A percentile compares a stretch with the other conserved stretches of the same genome.
These are phyloP conservation scores for Citrullus amarus DNA, from an alignment of 306 rosid genomes.

Conservation along the genomic window DNA sequence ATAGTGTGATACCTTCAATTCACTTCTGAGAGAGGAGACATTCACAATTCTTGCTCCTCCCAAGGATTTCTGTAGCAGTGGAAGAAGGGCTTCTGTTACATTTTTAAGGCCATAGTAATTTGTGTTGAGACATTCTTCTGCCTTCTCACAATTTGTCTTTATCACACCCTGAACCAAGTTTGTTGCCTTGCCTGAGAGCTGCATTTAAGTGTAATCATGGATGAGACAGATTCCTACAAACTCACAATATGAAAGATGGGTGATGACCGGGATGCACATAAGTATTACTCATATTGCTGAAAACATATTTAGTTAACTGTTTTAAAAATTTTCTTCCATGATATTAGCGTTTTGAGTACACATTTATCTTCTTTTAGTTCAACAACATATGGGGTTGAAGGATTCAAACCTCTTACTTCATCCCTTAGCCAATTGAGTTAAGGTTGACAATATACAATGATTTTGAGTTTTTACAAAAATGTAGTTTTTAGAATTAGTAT, in stretches of 20 bases:
- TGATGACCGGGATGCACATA: no score
- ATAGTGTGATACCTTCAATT: slow-evolving; percentile 28
- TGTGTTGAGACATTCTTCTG: slow-evolving; percentile 34
- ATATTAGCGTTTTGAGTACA: neutral
- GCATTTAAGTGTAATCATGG: neutral
- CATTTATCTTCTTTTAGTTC: neutral
- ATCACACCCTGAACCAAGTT: slow-evolving; percentile 23
- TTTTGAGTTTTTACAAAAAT: neutral
- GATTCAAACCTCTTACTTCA: no score
- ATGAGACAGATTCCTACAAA: neutral
- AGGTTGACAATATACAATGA: neutral
- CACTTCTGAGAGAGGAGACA: slow-evolving; percentile 43
- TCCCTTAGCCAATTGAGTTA: neutral
- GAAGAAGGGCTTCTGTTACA: slow-evolving; percentile 45
- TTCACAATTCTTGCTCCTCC: slow-evolving; percentile 42
- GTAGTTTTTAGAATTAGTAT: neutral
- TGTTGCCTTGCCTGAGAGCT: slow-evolving; percentile 35
- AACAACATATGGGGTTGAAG: no score
- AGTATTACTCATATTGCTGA: neutral
- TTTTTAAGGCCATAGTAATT: slow-evolving; percentile 43
- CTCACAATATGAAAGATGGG: neutral
- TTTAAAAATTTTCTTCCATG: neutral
- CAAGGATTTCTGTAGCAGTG: slow-evolving; percentile 31
- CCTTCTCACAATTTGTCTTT: slow-evolving; percentile 26
- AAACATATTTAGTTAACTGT: neutral